phyloP scores from a whole-genome alignment of 139 green algal species.

The Zygnema circumcarinatum region DNA sequence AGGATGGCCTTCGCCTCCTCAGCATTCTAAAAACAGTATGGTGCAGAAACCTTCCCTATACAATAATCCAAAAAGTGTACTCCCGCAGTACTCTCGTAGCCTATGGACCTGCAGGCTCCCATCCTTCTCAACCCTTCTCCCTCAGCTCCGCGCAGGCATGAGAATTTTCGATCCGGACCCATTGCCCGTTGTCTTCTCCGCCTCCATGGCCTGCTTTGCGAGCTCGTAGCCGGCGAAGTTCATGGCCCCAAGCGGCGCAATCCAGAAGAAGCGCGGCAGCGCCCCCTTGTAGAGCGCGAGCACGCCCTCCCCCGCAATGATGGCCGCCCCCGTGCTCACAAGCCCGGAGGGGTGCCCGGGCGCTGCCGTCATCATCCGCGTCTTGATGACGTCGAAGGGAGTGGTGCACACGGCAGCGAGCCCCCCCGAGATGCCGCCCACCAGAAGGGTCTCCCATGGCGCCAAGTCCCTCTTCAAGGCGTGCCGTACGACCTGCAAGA shows the following conservation, averaged over 20 bases:
- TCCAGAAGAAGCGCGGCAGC: constrained; percentile 73
- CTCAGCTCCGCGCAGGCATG: neutral
- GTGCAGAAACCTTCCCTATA: neutral
- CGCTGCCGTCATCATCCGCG: constrained; percentile 71
- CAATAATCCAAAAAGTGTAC: neutral
- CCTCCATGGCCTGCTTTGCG: constrained; percentile 71
- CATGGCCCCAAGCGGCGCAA: constrained; percentile 76
- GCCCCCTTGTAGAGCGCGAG: constrained; percentile 73
- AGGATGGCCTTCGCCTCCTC: neutral
- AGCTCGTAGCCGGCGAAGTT: constrained; percentile 82
- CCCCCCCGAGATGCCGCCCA: constrained; percentile 71
- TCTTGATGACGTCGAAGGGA: constrained; percentile 80
- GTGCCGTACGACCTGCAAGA: constrained; percentile 14
- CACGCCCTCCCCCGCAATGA: constrained; percentile 70
- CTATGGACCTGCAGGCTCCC: no score
- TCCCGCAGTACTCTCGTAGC: neutral
- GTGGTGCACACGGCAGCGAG: constrained; percentile 69
- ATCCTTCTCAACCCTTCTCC: neutral
- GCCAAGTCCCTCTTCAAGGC: constrained; percentile 61
- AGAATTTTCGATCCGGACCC: neutral
- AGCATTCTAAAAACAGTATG: neutral
- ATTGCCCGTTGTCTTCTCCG: constrained; percentile 40
- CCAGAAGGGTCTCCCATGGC: constrained; percentile 66
- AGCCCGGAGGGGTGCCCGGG: constrained; percentile 13
- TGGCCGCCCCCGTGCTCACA: constrained; percentile 12